Base-by-base conservation (phyloP, 768 basidiomycete species). In the Leccinum variicolor region DNA sequence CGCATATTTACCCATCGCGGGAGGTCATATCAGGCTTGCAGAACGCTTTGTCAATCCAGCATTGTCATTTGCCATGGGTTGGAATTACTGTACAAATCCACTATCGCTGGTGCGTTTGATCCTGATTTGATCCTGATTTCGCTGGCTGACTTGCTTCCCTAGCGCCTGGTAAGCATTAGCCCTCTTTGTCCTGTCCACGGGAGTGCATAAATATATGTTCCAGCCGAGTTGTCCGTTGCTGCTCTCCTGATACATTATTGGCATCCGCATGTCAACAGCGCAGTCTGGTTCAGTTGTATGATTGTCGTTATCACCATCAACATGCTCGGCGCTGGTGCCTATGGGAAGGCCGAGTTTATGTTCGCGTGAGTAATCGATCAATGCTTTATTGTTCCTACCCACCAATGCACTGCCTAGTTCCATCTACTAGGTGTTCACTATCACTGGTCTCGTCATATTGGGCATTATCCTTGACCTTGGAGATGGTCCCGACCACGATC, bases 271-370 rank as follows among this genome's bases (percentile, higher is more conserved):
- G 25, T 26, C 25, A 26, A 26, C 25, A 23, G 4, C 25, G 25
- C 25, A 26, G 25, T 26, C 25, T 26, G 25, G 25, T 26, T 26
- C 25, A 26, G 91, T 34, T 90, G 85, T 54, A 74, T 94, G 65
- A 64, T 89, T 36, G 84, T 96, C 28, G 86, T 90, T 41, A 69
- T 95, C 46, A 75, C 74, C 31, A 94, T 92, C 72, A 92, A 92
- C 68, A 67, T 88, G 76, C 25, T 26, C 25, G 25, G 25, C 25
- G 25, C 25, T 26, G 25, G 25, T 26, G 25, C 25, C 25, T 26
- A 92, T 64, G 89, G 90, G 36, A 91, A 94, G 72, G 84, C 84
- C 6, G 93, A 94, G 72, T 95, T 94, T 67, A 78, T 85, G 50
- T 94, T 94, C 68, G 91, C 90, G 79, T 87, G 60, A 15, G 68